Base-by-base conservation (phyloP, 176 grass and related monocot genomes). In the Carex kokanica region DNA sequence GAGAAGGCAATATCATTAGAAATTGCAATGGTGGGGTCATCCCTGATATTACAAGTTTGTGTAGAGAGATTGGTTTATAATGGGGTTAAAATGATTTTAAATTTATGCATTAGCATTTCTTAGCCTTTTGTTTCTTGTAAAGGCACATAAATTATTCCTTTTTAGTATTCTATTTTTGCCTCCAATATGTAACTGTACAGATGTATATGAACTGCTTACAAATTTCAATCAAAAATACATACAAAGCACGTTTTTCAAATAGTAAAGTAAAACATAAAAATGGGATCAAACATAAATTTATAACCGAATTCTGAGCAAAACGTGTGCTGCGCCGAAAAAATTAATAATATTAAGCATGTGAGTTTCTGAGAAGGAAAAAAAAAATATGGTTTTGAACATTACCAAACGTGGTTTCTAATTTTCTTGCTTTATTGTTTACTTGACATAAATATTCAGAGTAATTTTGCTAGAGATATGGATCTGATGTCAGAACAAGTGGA, bases 21-120 rank as follows among this genome's bases (percentile, higher is more conserved):
- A 90, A 86, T 75, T 88, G 66, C 29, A 86, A 86, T 6, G 77
- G 61, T 3, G 95, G 95, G 73, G 85, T 91, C 62, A 86, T 95
- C 83, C 95, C 95, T 51, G 86, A 98, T 81, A 88, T 84, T 78
- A 71, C 64, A 45, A 84, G 87, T 18, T 90, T 98, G 18, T 80
- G 85, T 60, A 93, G 84, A 87, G 92, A 98, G 62, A 61, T 93
- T 49, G 90, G 86, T 52, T 86, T 94, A 65, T 93, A 78, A 92
- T 47, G 47, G n/a, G n/a, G n/a, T n/a, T n/a, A n/a, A n/a, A n/a
- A n/a, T n/a, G n/a, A n/a, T n/a, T n/a, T n/a, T n/a, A n/a, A n/a
- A 54, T 54, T 14, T 20, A 38, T 34, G 6, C 16, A 68, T 8
- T 38, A 74, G 71, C 21, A 54, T 54, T 75, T 1, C 67, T 20